Percentiles rank a stretch among this genome's conserved stretches.
Conservation (phyloP, 1,284 basidiomycete species). For the Coniophora puteana region DNA sequence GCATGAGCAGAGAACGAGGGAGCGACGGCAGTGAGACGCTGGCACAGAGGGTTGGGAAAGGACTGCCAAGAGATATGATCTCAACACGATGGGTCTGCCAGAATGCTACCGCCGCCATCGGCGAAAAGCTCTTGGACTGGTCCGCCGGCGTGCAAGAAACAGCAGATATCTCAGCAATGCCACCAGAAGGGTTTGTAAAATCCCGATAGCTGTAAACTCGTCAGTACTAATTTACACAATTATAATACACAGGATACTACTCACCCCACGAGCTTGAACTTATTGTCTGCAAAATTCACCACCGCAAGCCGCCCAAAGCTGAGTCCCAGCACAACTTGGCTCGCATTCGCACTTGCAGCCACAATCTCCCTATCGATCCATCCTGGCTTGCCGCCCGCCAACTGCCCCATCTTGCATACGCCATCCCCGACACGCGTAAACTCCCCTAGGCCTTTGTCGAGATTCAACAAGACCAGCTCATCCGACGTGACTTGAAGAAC, state of each 20-base stretch:
- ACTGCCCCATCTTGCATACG: too few relatives aligned
- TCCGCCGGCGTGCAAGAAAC: conserved; percentile 60
- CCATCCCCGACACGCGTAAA: conserved; percentile 30
- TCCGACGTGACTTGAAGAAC: conserved; percentile 71
- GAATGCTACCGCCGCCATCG: conserved; percentile 62
- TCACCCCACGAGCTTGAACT: conserved; percentile 36
- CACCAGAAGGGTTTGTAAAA: conserved; percentile 14
- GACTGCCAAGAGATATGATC: conserved; percentile 45
- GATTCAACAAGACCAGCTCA: conserved; percentile 52
- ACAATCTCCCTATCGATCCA: conserved; percentile 50
- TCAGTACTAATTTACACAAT: conserved; percentile 5
- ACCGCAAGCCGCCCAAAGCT: conserved; percentile 53
- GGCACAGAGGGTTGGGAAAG: conserved; percentile 41
- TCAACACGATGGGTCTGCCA: conserved; percentile 73
- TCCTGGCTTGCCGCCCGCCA: too few relatives aligned
- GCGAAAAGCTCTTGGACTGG: conserved; percentile 40
- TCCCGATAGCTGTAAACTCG: conserved; percentile 11
- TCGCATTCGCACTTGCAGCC: conserved; percentile 60
- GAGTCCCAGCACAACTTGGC: conserved; percentile 65
- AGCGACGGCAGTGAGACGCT: conserved; percentile 50
- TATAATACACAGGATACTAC: conserved; percentile 12
- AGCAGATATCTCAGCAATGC: conserved; percentile 53
- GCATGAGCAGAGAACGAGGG: conserved; percentile 69
- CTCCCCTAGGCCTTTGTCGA: conserved; percentile 34
- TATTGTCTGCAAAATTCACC: conserved; percentile 44